Evolutionary conservation across 176 grass and related monocot species (phyloP), one percentile per base, ranked within the genome.

Genomic region (Lolium multiflorum): DNA sequence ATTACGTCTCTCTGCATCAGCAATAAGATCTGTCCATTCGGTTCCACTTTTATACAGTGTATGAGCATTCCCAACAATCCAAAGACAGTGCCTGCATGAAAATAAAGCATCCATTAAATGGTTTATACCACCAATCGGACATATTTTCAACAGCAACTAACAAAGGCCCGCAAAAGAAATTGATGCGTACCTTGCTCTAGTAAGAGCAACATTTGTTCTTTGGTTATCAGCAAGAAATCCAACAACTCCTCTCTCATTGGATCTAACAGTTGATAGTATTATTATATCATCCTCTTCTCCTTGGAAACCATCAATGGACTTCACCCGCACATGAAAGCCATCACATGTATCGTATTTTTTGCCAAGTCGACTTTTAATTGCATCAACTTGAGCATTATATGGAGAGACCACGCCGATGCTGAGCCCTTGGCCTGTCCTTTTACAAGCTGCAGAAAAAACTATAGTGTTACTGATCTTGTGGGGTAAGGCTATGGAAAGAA

Each of bases 161-260:
- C 38, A 83, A 75, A 47, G 72, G 14, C 7, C 22, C 14, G 1
- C 13, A 17, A 73, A 49, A 50, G 11, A 13, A 67, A 70, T 25
- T 60, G 37, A 88, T 74, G 43, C 58, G 17, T 60, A 94, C 92
- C 90, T 94, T 85, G 92, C 95, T 88, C 95, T 97, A 66, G 95
- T 97, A 73, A 93, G 77, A 48, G 92, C 88, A 88, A 97, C 95
- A 91, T 93, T 97, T 73, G 88, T 88, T 71, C 95, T 89, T 82
- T 87, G 92, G 20, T 69, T 79, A 86, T 97, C 87, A 38, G 54
- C 26, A 57, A 94, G 84, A 92, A 97, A 97, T 22, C 88, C 92
- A 83, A 94, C 81, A 87, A 2, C 64, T 25, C 92, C 92, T 64
- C 57, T 81, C 3, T 0, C 41, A 48, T 94, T 97, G 48, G 84